Evolutionary conservation across 345 rosid species (phyloP).

Genomic region (Citrus cavaleriei): DNA sequence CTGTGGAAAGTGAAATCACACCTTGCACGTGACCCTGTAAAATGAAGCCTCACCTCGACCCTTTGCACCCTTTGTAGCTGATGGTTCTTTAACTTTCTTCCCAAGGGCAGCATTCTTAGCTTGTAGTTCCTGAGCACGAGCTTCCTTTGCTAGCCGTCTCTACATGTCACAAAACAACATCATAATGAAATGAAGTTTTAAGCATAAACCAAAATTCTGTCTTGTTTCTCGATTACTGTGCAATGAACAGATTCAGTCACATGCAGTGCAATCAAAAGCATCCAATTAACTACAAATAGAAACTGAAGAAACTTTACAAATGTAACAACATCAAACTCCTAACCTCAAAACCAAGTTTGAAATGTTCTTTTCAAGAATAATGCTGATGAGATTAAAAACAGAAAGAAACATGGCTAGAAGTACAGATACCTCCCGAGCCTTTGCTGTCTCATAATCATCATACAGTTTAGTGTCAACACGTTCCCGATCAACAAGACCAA

Average conservation of each 20-base stretch:
- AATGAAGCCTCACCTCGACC: constrained; percentile 93
- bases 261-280: neutral
- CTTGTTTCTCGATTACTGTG: neutral
- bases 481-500: constrained; percentile 84
- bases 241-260: neutral
- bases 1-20: constrained; percentile 27
- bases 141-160: constrained; percentile 92
- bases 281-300: neutral
- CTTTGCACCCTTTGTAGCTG: constrained; percentile 59
- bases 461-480: constrained; percentile 78
- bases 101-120: constrained; percentile 75
- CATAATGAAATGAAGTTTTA: neutral
- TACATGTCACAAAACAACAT: constrained; percentile 28
- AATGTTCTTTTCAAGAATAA: neutral
- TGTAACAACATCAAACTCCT: neutral
- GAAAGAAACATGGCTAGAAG: constrained; percentile 6
- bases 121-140: constrained; percentile 74
- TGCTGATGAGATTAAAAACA: constrained; percentile 9
- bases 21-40: constrained; percentile 96
- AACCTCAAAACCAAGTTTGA: neutral
- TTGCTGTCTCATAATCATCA: constrained; percentile 87
- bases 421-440: constrained; percentile 81
- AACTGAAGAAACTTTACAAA: neutral
- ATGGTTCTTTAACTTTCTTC: constrained; percentile 73
- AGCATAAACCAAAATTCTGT: neutral